These are phyloP conservation scores for Termitomyces sp. DNA, from an alignment of 768 basidiomycete species.

Conservation along the genomic window DNA sequence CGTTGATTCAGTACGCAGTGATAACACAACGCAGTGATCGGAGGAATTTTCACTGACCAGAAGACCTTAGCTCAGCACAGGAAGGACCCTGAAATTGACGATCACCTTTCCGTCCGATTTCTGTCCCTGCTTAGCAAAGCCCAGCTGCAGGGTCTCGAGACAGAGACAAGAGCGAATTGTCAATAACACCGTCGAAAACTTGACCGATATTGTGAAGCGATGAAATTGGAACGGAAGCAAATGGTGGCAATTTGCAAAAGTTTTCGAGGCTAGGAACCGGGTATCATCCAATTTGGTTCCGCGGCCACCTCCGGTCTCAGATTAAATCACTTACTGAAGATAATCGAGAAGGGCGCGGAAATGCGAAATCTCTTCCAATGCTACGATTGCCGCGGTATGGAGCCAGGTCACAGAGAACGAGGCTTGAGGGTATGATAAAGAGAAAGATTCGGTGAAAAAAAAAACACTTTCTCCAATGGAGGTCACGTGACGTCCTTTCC, in stretches of 20 bases:
- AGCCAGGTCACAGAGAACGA: neutral
- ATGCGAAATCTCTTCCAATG: neutral
- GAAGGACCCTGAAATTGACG: neutral
- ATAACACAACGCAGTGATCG: slow-evolving; percentile 7
- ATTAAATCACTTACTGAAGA: neutral
- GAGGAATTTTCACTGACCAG: slow-evolving; percentile 8
- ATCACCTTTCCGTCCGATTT: neutral
- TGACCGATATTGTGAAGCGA: neutral
- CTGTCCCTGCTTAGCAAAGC: neutral
- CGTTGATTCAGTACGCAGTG: neutral
- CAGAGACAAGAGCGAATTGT: neutral
- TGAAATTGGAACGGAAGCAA: neutral
- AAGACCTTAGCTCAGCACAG: neutral
- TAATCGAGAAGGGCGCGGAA: neutral
- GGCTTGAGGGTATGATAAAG: neutral
- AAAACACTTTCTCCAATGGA: neutral
- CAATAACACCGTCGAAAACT: neutral
- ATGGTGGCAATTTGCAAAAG: slow-evolving; percentile 2
- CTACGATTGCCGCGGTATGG: neutral
- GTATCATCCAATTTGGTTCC: slow-evolving; percentile 13
- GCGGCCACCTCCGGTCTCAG: neutral
- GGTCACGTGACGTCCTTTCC: neutral
- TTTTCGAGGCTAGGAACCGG: slow-evolving; percentile 7
- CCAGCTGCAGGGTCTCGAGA: neutral
- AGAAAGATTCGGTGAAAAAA: neutral